Evolutionary conservation across 108 stramenopile genomes (phyloP), one percentile per base, ranked within the genome.

Genomic region (Discostella pseudostelligera): DNA sequence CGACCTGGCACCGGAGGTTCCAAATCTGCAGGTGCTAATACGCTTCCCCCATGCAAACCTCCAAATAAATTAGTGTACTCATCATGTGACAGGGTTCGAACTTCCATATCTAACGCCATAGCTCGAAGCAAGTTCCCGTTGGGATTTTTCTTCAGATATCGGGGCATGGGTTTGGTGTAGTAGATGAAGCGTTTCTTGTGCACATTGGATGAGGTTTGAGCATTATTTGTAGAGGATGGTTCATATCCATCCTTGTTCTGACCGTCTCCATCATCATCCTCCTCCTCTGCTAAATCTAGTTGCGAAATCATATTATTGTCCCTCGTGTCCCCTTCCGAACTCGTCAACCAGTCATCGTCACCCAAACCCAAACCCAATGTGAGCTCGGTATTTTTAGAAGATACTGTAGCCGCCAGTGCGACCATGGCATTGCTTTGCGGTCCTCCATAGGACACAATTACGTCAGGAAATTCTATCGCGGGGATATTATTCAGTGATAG

Each of bases 341-440:
- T 17, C 7, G 44, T 44, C 25, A 5, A 11, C 39, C 40, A 25
- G 14, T 61, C 53, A 26, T 14, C 53, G 28, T 36, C 43, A 42
- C 40, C 42, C 42, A 40, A 4, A 8, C 25, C 55, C 29, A 1
- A 1, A 24, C 1, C 37, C 36, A 10, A 14, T 43, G 2, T 11
- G 28, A 72, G 39, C 39, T 78, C 79, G 24, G 59, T 46, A 80
- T 88, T 88, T 56, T 87, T 88, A 35, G 70, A 83, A 45, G 81
- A 62, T 21, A 89, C 89, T 55, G 96, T 65, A 13, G 94, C 95
- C 9, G 96, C 95, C 29, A 97, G 54, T 8, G 95, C 92, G 40
- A 94, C 56, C 94, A 97, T 94, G 24, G 96, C 90, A 81, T 97
- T 97, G 35, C 84, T 86, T 69, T 97, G 95, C 24, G 88, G 84